A percentile compares a stretch with the other conserved stretches of the same genome.
phyloP scores from a whole-genome alignment of 2,329 filamentous ascomycete genomes.

The Penicillium sumatraense region DNA sequence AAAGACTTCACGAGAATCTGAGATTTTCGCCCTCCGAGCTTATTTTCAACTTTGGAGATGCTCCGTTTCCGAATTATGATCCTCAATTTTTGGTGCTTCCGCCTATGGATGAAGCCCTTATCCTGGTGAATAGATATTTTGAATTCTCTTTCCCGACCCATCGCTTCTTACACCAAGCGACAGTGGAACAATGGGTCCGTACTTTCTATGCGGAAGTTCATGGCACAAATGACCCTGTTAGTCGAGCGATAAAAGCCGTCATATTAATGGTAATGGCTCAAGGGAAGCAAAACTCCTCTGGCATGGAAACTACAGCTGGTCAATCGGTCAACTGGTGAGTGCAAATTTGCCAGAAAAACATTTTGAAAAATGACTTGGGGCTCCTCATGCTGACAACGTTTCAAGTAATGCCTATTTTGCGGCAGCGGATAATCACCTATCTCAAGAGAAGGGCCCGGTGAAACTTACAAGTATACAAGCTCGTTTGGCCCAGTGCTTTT shows the following conservation, averaged over 20 bases:
- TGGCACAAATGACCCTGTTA: conserved; percentile 6
- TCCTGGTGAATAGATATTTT: conserved; percentile 33
- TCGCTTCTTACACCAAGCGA: conserved; percentile 22
- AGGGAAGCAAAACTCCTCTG: background rate
- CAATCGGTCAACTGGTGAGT: background rate
- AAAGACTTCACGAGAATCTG: conserved; percentile 13
- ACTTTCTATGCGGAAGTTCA: conserved; percentile 17
- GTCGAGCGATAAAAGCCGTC: background rate
- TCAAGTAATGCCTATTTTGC: conserved; percentile 2
- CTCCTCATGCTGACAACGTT: background rate
- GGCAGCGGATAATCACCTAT: conserved; percentile 1
- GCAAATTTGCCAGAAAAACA: background rate
- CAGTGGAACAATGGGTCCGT: conserved; percentile 20
- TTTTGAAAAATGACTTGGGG: background rate
- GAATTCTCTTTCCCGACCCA: conserved; percentile 27
- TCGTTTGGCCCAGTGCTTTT: conserved; percentile 43
- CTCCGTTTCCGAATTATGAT: conserved; percentile 52
- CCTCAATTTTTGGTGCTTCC: conserved; percentile 50
- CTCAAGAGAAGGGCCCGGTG: conserved; percentile 36
- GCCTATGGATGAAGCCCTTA: conserved; percentile 31
- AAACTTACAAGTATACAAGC: conserved; percentile 46
- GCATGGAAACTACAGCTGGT: background rate
- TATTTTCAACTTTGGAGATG: conserved; percentile 41
- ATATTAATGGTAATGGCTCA: conserved; percentile 6
- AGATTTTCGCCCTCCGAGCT: conserved; percentile 9